These are phyloP conservation scores for Hibiscus trionum DNA, from an alignment of 345 rosid genomes.

Conservation along the genomic window DNA sequence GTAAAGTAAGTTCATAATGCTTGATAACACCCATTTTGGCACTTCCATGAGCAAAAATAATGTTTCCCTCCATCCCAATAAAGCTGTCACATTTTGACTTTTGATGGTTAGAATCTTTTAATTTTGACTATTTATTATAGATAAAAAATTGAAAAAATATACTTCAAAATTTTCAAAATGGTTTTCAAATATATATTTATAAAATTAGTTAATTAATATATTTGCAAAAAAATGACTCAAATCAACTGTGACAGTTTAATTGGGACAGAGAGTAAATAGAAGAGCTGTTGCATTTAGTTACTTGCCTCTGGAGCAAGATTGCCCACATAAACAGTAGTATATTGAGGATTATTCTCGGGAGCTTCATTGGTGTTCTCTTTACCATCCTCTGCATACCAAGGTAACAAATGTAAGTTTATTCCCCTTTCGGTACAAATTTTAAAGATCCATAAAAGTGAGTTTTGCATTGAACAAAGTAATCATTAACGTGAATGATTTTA, in stretches of 20 bases:
- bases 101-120: too few relatives aligned
- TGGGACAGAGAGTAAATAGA: not conserved
- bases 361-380: constrained; percentile 74
- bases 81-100: too few relatives aligned
- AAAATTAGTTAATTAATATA: too few relatives aligned
- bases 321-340: constrained; percentile 95
- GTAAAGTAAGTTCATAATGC: not conserved
- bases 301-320: constrained; percentile 89
- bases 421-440: not conserved
- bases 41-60: not conserved
- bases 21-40: not conserved
- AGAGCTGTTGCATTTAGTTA: constrained; percentile 3
- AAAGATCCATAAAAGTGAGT: not conserved
- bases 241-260: too few relatives aligned
- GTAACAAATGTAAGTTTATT: not conserved
- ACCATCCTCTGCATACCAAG: constrained; percentile 67
- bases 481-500: not conserved
- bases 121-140: too few relatives aligned
- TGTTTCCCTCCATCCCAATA: too few relatives aligned
- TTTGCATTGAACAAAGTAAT: not conserved
- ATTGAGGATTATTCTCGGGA: constrained; percentile 88
- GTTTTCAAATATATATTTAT: too few relatives aligned
- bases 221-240: too few relatives aligned
- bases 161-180: too few relatives aligned
- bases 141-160: too few relatives aligned